Evolutionary conservation across 2,329 filamentous ascomycete species (phyloP).

Genomic region (Microdochium trichocladiopsis): DNA sequence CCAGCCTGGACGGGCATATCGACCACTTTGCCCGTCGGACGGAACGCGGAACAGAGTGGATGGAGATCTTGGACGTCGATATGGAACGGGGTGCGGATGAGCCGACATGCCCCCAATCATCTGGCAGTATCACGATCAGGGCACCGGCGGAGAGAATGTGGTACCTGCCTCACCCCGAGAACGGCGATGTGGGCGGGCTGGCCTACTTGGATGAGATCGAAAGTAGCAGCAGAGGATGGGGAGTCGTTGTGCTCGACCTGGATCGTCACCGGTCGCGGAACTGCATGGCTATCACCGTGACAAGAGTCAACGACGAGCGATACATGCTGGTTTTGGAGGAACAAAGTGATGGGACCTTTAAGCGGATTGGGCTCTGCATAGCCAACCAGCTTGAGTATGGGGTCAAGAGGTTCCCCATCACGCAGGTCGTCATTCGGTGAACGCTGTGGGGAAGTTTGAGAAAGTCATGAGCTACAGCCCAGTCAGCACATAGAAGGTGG

Average conservation of each 20-base stretch:
- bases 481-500: too few species aligned
- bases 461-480: too few species aligned
- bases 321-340: not conserved
- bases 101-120: conserved; percentile 1
- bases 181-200: not conserved
- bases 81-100: conserved; percentile 7
- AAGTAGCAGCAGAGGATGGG: not conserved
- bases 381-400: not conserved
- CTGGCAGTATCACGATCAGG: conserved; percentile 5
- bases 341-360: not conserved
- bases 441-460: not conserved
- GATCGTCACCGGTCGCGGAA: not conserved
- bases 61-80: conserved; percentile 5
- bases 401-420: not conserved
- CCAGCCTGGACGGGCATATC: conserved; percentile 9
- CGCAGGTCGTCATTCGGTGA: not conserved
- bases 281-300: not conserved
- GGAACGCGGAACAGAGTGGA: not conserved
- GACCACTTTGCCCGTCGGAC: conserved; percentile 8
- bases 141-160: conserved; percentile 6
- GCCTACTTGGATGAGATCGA: not conserved
- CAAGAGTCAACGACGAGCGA: not conserved
- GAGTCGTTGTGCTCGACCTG: not conserved
- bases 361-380: not conserved
- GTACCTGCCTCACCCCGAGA: conserved; percentile 6